phyloP scores from a whole-genome alignment of 345 rosid genomes.

The Iberis pinnata region DNA sequence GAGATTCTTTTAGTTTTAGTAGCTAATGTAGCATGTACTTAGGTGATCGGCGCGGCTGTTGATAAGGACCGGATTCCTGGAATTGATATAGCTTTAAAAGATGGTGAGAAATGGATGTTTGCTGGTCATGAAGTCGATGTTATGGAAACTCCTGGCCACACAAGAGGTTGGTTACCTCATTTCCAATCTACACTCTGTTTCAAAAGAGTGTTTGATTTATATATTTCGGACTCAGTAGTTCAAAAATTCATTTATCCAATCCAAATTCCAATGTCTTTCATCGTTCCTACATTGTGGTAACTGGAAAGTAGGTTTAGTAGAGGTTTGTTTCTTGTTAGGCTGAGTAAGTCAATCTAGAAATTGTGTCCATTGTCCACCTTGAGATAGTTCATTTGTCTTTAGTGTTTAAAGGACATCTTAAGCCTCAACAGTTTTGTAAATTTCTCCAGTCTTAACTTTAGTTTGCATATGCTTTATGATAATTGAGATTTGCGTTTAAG shows the following conservation, averaged over 20 bases:
- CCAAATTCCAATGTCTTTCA: too few species aligned
- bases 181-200: too few species aligned
- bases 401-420: too few species aligned
- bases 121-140: slow-evolving; percentile 90
- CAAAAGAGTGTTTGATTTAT: neutral
- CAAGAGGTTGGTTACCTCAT: slow-evolving; percentile 69
- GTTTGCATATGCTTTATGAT: neutral
- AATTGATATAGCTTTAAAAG: slow-evolving; percentile 77
- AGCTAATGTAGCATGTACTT: neutral
- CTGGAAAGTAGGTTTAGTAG: too few species aligned
- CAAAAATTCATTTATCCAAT: neutral
- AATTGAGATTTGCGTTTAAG: too few species aligned
- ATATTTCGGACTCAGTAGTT: neutral
- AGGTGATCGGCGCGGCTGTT: slow-evolving; percentile 83
- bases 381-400: too few species aligned
- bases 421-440: too few species aligned
- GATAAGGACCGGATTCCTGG: slow-evolving; percentile 90
- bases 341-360: too few species aligned
- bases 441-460: too few species aligned
- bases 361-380: too few species aligned
- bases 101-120: slow-evolving; percentile 98
- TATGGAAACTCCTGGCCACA: slow-evolving; percentile 95
- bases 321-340: too few species aligned
- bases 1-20: neutral
- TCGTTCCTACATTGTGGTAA: too few species aligned